Base-by-base conservation (phyloP, 2,329 filamentous ascomycete species). In the Byssothecium circinans region DNA sequence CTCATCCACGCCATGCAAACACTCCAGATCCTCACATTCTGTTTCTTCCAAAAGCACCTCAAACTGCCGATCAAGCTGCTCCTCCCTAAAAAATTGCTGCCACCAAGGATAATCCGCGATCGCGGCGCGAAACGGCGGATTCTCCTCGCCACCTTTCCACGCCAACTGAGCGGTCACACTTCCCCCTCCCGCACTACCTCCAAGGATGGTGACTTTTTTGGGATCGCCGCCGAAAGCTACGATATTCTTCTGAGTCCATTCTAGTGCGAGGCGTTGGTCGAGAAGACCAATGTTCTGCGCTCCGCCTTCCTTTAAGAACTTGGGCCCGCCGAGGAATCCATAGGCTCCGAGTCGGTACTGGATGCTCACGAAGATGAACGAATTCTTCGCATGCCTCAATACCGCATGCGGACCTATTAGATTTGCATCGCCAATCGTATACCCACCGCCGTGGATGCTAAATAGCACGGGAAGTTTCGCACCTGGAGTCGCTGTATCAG, bases 201-300 rank as follows among this genome's bases (percentile, higher is more conserved):
- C 81, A 49, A 81, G 76, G 32, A 85, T 77, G 0, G 83, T 77
- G 19, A 85, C 76, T 53, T 80, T 79, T 14, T 75, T 56, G 0
- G 79, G 77, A 50, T 84, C 75, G 1, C 82, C 82, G 2, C 82
- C 58, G 35, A 61, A 59, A 17, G 44, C 37, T 20, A 20, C 40
- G 18, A 87, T 84, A 49, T 87, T 70, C 15, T 76, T 65, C 56
- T 81, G 74, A 0, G 85, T 75, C 84, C 84, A 87, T 37, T 77
- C 58, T 36, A 87, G 61, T 2, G 79, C 69, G 18, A 77, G 72
- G 8, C 81, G 72, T 63, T 87, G 82, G 55, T 87, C 84, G 2
- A 84, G 70, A 8, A 87, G 62, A 0, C 84, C 84, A 1, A 70
- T 78, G 56, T 87, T 87, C 6, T 84, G 68, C 41, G 78, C 74